These are phyloP conservation scores for Beauveria brongniartii DNA, from an alignment of 2,329 filamentous ascomycete species.

Conservation along the genomic window DNA sequence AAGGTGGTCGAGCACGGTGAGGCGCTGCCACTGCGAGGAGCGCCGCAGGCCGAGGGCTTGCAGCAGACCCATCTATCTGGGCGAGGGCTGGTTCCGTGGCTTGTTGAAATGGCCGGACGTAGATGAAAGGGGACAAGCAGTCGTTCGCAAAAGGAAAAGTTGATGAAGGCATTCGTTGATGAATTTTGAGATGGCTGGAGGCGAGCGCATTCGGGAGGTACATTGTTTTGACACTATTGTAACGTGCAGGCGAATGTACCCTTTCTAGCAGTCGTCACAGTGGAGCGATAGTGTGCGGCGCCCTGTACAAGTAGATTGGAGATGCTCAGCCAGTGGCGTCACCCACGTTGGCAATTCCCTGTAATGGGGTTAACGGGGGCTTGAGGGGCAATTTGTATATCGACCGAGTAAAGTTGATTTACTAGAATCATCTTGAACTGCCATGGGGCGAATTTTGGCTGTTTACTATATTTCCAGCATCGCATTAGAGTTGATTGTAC, in stretches of 20 bases:
- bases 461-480: too few species aligned
- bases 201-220: background rate
- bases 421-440: too few species aligned
- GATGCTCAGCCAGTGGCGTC: background rate
- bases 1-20: conserved; percentile 52
- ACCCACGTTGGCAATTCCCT: background rate
- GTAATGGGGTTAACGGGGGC: too few species aligned
- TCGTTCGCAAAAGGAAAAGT: too few species aligned
- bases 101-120: background rate
- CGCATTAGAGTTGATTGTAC: too few species aligned
- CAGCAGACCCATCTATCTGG: conserved; percentile 35
- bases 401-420: background rate
- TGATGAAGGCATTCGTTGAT: background rate
- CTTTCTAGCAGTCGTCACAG: background rate
- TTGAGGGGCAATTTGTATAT: background rate
- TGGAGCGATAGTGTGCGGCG: background rate
- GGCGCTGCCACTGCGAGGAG: conserved; percentile 37
- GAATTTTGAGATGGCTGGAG: background rate
- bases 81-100: background rate
- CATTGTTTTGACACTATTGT: background rate
- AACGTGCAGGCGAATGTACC: background rate
- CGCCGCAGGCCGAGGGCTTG: conserved; percentile 39
- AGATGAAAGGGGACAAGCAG: background rate
- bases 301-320: background rate
- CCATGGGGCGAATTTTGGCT: too few species aligned